Base-by-base conservation (phyloP, 2,329 filamentous ascomycete genomes). In the Nigrospora osmanthi region DNA sequence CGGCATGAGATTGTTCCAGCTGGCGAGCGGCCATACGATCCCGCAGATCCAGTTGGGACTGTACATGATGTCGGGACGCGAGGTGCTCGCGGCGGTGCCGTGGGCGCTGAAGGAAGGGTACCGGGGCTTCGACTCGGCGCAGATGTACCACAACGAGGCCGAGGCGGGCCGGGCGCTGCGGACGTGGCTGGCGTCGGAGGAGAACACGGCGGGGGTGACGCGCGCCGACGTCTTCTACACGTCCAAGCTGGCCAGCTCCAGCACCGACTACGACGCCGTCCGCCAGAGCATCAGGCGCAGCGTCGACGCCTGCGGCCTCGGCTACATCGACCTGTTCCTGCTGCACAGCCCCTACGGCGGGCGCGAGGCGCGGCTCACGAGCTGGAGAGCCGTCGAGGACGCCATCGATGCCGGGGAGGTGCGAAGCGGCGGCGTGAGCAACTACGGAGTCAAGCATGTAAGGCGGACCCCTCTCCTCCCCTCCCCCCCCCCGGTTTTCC, bases 321-420 rank as follows among this genome's bases (percentile, higher is more conserved):
- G 80, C 0, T 89, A 90, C 60, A 79, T 91, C 45, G 87, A 93
- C 57, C 62, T 93, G 38, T 90, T 91, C 61, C 68, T 94, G 11
- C 69, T 93, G 45, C 88, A 93, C 58, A 85, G 81, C 40, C 88
- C 87, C 0, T 88, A 88, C 54, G 87, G 87, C 6, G 87, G 87
- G 1, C 80, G 72, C 55, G 63, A 76, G 54, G 81, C 79, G 9
- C 72, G 87, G 5, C 61, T 85, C 42, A 81, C 85, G 34, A 87
- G 83, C 56, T 93, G 87, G 87, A 75, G 69, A 53, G 87, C 87
- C 0, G 67, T 93, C 1, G 83, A 88, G 53, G 87, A 91, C 66
- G 86, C 87, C 1, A 80, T 90, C 30, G 63, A 75, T 5, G 82
- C 79, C 2, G 86, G 87, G 0, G 81, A 89, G 65, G 69, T 89